Percentiles rank a stretch among this genome's conserved stretches.
Evolutionary conservation across 2,329 filamentous ascomycete genomes (phyloP).

Genomic region (Hypomyces rosellus): DNA sequence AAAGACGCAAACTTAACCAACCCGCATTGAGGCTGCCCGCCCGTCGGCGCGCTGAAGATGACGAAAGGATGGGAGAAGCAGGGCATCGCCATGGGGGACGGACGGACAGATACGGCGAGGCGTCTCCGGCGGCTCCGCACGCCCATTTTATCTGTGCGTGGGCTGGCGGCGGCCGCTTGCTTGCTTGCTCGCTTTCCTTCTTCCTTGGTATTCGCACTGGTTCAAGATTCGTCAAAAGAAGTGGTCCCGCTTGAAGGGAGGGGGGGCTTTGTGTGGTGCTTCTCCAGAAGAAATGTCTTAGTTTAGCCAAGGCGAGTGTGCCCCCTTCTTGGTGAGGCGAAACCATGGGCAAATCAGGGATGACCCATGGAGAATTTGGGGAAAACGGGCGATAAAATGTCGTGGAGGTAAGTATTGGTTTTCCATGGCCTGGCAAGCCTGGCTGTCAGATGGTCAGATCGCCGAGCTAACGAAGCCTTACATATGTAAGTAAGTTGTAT

Average conservation of each 20-base stretch:
- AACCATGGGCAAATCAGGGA: conserved; percentile 1
- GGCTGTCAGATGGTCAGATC: not conserved
- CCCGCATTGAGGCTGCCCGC: no score
- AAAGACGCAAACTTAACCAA: no score
- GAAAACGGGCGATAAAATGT: not conserved
- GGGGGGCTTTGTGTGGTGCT: conserved; percentile 3
- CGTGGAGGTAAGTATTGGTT: not conserved
- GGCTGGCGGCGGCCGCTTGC: conserved; percentile 4
- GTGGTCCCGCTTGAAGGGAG: not conserved
- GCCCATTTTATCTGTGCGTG: conserved; percentile 7
- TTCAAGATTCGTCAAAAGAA: not conserved
- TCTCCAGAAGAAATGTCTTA: conserved; percentile 8
- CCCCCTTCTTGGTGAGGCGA: no score
- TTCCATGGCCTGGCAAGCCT: no score
- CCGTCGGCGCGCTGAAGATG: no score
- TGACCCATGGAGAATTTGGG: conserved; percentile 6
- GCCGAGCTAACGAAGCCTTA: no score
- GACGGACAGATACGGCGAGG: conserved; percentile 11
- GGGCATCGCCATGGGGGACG: not conserved
- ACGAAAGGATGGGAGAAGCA: no score
- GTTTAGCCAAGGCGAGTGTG: conserved; percentile 1
- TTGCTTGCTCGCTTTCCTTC: not conserved
- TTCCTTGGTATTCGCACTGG: not conserved
- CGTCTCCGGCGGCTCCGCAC: conserved; percentile 10
- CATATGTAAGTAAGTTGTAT: not conserved